Conservation (phyloP, 139 green algal genomes). For the Astrephomene gubernaculifera region DNA sequence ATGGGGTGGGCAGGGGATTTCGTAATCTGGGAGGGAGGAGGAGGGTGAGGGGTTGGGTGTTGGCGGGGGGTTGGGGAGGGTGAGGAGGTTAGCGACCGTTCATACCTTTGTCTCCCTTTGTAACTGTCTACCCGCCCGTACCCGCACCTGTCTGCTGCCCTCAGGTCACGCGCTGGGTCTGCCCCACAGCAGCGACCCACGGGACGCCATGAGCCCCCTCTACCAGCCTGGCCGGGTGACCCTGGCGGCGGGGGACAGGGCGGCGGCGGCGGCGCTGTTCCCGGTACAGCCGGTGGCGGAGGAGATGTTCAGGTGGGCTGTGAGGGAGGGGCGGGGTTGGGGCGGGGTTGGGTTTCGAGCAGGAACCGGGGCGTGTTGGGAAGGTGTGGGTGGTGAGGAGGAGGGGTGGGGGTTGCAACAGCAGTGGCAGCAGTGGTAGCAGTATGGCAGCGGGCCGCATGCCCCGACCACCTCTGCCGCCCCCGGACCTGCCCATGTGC, state of each 20-base stretch:
- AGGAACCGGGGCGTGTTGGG: neutral
- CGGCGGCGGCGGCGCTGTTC: slow-evolving; percentile 17
- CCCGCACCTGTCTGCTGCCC: neutral
- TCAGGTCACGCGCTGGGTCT: slow-evolving; percentile 51
- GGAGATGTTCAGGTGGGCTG: slow-evolving; percentile 16
- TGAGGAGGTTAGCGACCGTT: neutral
- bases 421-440: neutral
- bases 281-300: neutral
- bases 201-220: slow-evolving; percentile 48
- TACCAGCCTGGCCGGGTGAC: slow-evolving; percentile 15
- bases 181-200: slow-evolving; percentile 27
- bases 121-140: neutral
- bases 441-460: neutral
- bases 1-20: neutral
- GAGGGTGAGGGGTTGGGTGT: neutral
- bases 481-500: no score
- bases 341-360: neutral
- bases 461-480: no score
- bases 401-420: no score
- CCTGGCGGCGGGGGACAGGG: slow-evolving; percentile 20
- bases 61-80: neutral
- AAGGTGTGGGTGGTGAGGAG: no score
- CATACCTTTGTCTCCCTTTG: neutral
- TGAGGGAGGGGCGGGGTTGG: no score
- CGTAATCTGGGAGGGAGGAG: no score